phyloP scores from a whole-genome alignment of 306 rosid genomes.

The Sphenostylis stenocarpa region DNA sequence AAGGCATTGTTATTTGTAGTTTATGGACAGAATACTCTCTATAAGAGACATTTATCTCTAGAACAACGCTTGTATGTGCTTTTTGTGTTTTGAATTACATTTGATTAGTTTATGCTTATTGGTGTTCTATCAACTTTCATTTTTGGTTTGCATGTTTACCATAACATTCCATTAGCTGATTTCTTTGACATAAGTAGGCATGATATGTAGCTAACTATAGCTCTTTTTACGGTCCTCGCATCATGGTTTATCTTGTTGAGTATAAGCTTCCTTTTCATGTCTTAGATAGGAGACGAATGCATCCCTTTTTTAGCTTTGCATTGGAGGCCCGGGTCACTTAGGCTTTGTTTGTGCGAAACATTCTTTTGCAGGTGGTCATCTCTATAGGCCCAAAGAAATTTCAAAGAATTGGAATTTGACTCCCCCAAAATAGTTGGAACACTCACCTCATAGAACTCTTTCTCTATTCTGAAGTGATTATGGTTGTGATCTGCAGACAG shows the following conservation, averaged over 20 bases:
- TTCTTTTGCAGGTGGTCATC: slow-evolving; percentile 61
- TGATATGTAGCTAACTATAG: neutral
- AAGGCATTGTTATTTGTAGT: neutral
- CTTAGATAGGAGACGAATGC: neutral
- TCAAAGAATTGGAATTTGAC: slow-evolving; percentile 53
- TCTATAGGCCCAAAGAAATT: slow-evolving; percentile 45
- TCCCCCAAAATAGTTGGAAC: slow-evolving; percentile 44
- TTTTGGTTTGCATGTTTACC: neutral
- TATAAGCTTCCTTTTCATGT: neutral
- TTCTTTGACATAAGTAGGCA: neutral
- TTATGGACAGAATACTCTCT: neutral
- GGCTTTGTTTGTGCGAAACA: slow-evolving; percentile 23
- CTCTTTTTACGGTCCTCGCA: slow-evolving; percentile 21
- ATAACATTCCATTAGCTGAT: neutral
- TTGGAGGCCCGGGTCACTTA: slow-evolving; percentile 11
- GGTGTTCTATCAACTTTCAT: neutral
- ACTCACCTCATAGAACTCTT: slow-evolving; percentile 13
- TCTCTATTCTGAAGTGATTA: slow-evolving; percentile 21
- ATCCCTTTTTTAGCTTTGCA: slow-evolving; percentile 10
- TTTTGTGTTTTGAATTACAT: neutral
- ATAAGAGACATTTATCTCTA: neutral
- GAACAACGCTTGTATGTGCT: neutral
- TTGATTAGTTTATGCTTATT: neutral
- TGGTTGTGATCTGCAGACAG: slow-evolving; percentile 20
- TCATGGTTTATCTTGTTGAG: slow-evolving; percentile 1